Conservation (phyloP, 257 asterid species). For the Lavandula angustifolia region DNA sequence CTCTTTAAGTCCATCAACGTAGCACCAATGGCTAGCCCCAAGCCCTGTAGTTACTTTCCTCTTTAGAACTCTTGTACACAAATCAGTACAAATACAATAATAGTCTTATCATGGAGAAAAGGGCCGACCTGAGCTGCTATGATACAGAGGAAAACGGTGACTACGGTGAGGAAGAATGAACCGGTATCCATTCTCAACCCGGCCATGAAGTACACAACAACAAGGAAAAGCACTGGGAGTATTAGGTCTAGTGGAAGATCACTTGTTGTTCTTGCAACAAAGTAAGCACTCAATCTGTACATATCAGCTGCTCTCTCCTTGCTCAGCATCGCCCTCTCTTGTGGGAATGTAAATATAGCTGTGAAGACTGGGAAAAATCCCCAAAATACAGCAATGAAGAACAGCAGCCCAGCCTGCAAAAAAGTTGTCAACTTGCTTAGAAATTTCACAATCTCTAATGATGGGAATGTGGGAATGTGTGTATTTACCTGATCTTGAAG, state of each 20-base stretch:
- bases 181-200: conserved; percentile 58
- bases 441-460: too few species aligned
- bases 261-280: conserved; percentile 81
- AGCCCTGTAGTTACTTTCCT: conserved; percentile 53
- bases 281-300: conserved; percentile 93
- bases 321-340: conserved; percentile 91
- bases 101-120: conserved; percentile 22
- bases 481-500: conserved; percentile 78
- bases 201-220: conserved; percentile 91
- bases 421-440: neutral
- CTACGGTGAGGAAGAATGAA: conserved; percentile 78
- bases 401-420: conserved; percentile 83
- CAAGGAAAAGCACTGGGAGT: conserved; percentile 73
- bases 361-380: conserved; percentile 95
- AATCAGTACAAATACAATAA: neutral
- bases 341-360: conserved; percentile 93
- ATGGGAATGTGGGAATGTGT: too few species aligned
- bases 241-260: conserved; percentile 94
- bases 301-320: conserved; percentile 95
- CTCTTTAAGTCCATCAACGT: conserved; percentile 80
- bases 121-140: conserved; percentile 82
- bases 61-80: neutral
- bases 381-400: conserved; percentile 97
- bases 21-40: conserved; percentile 91
- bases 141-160: conserved; percentile 78